Percentiles rank a stretch among this genome's conserved stretches.
phyloP scores from a whole-genome alignment of 306 rosid species.

The Prunus campanulata region DNA sequence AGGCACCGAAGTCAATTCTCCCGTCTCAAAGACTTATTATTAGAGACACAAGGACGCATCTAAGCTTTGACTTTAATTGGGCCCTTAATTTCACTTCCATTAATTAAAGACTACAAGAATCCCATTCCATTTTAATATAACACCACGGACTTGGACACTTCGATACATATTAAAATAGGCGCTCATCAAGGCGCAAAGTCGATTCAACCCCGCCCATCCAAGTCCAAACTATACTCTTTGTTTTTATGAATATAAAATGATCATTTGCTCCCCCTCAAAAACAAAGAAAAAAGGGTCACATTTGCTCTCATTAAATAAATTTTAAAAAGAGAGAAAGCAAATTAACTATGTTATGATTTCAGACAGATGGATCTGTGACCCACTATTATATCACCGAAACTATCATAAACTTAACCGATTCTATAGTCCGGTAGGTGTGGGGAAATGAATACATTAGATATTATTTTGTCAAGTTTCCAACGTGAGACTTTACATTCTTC shows the following conservation, averaged over 20 bases:
- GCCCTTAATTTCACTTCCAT: conserved; percentile 37
- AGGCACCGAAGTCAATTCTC: conserved; percentile 95
- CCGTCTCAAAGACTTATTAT: conserved; percentile 52
- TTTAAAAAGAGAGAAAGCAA: too few species aligned
- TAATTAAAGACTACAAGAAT: conserved; percentile 34
- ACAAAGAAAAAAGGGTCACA: background rate
- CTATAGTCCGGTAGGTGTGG: too few species aligned
- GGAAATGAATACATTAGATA: too few species aligned
- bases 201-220: background rate
- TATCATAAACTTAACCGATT: too few species aligned
- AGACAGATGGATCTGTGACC: accelerated
- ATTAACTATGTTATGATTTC: too few species aligned
- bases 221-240: background rate
- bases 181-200: background rate
- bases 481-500: too few species aligned
- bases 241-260: background rate
- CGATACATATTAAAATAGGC: background rate
- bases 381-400: too few species aligned
- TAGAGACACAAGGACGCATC: conserved; percentile 77
- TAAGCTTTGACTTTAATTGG: conserved; percentile 69
- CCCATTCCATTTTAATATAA: background rate
- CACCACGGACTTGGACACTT: conserved; percentile 22
- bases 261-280: background rate
- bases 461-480: too few species aligned
- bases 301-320: too few species aligned